A percentile compares a stretch with the other conserved stretches of the same genome.
Conservation (phyloP, 2,329 filamentous ascomycete genomes). For the Fusarium torreyae region DNA sequence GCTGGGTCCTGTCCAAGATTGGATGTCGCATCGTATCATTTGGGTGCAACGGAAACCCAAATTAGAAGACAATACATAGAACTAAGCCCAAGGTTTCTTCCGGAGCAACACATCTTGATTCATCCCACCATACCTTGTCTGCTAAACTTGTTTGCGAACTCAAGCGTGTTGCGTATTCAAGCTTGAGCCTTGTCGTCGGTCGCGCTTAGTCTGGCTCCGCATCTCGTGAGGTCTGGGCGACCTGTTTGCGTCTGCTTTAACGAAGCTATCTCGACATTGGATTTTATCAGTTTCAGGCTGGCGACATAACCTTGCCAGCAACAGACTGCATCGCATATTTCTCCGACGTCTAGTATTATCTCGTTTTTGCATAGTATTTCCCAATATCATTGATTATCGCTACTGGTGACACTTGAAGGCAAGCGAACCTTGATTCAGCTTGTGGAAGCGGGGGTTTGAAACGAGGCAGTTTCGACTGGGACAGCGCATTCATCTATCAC, state of each 20-base stretch:
- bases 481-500: slow-evolving; percentile 1
- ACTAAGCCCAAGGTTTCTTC: slow-evolving; percentile 17
- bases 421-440: neutral
- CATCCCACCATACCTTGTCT: neutral
- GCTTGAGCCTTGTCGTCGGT: neutral
- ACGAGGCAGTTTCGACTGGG: slow-evolving; percentile 12
- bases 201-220: slow-evolving; percentile 12
- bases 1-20: slow-evolving; percentile 7
- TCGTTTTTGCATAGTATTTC: neutral
- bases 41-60: slow-evolving; percentile 6
- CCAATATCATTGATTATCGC: neutral
- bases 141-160: neutral
- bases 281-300: neutral
- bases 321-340: neutral
- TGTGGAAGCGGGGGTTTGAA: slow-evolving; percentile 22
- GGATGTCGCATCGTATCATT: slow-evolving; percentile 21
- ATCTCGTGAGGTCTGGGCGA: slow-evolving; percentile 1
- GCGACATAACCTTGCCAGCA: neutral
- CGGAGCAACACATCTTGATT: neutral
- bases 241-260: neutral
- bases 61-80: neutral
- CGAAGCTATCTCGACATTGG: slow-evolving; percentile 14
- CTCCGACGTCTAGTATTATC: neutral
- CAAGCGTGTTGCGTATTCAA: neutral
- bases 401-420: no score